Evolutionary conservation across 2,329 filamentous ascomycete species (phyloP).

Genomic region (Proliferodiscus dingleyae): DNA sequence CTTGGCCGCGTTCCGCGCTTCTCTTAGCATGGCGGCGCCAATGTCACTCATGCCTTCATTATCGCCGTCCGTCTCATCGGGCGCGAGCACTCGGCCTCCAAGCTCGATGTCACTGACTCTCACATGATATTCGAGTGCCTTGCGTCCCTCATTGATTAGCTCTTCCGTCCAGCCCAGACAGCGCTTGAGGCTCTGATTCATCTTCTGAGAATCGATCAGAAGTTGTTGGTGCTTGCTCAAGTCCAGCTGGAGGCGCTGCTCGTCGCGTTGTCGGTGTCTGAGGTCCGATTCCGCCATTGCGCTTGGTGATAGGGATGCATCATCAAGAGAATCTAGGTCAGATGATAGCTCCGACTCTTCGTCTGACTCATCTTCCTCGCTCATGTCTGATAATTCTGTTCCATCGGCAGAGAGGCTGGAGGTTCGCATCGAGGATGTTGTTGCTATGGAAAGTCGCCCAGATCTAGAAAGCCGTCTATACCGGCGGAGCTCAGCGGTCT

Average conservation of each 20-base stretch:
- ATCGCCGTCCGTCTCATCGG: constrained; percentile 59
- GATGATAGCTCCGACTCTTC: constrained; percentile 34
- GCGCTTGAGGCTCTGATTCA: constrained; percentile 88
- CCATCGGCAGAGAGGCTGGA: constrained; percentile 40
- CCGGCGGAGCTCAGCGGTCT: constrained; percentile 79
- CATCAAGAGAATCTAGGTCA: constrained; percentile 50
- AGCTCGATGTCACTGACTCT: constrained; percentile 73
- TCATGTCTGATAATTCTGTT: too few relatives aligned
- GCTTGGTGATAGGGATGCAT: constrained; percentile 38
- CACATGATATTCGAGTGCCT: constrained; percentile 79
- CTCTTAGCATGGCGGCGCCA: constrained; percentile 23
- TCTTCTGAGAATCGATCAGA: constrained; percentile 84
- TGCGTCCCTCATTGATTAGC: constrained; percentile 82
- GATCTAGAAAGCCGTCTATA: constrained; percentile 82
- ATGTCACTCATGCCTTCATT: constrained; percentile 29
- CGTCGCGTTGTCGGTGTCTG: constrained; percentile 65
- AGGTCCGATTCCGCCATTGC: constrained; percentile 40
- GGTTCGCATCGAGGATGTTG: constrained; percentile 43
- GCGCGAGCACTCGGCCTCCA: constrained; percentile 71
- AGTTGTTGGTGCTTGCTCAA: constrained; percentile 84
- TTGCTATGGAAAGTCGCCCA: constrained; percentile 62
- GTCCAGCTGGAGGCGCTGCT: constrained; percentile 78
- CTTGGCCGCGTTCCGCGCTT: too few relatives aligned
- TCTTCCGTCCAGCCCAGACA: constrained; percentile 88
- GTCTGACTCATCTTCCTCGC: constrained; percentile 39